phyloP scores from a whole-genome alignment of 1,139 yeast species.

The Blastobotrys petasosporus region DNA sequence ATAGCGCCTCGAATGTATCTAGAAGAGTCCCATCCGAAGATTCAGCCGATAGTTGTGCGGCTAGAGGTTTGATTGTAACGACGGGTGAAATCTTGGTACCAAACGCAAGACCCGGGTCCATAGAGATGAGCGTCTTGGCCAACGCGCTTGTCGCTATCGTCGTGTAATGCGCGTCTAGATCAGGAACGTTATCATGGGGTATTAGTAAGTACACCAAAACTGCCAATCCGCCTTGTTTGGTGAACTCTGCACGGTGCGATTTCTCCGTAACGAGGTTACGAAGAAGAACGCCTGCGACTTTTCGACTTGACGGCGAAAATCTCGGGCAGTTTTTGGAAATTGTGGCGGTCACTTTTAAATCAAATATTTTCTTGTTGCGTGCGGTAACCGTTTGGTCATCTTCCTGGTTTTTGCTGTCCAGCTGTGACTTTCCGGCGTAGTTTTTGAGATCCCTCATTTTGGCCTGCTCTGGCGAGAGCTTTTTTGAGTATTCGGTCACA shows the following conservation, averaged over 20 bases:
- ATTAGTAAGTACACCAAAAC: conserved; percentile 29
- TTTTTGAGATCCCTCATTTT: conserved; percentile 29
- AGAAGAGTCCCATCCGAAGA: conserved; percentile 28
- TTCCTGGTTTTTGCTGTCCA: conserved; percentile 21
- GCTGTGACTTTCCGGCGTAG: conserved; percentile 28
- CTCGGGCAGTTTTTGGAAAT: conserved; percentile 27
- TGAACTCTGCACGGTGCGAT: conserved; percentile 25
- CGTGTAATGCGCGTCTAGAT: conserved; percentile 17
- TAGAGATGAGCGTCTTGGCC: conserved; percentile 34
- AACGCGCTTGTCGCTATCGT: conserved; percentile 31
- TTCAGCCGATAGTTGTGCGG: conserved; percentile 26
- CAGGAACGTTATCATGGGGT: conserved; percentile 13
- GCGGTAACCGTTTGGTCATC: conserved; percentile 23
- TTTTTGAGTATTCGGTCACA: conserved; percentile 31
- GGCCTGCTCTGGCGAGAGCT: conserved; percentile 30
- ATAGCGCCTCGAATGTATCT: conserved; percentile 42
- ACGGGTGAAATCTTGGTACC: conserved; percentile 31
- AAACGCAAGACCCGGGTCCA: conserved; percentile 34
- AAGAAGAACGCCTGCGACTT: conserved; percentile 27
- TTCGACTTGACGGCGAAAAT: conserved; percentile 28
- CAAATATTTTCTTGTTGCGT: conserved; percentile 26
- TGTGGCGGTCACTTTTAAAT: conserved; percentile 25
- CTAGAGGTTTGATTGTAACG: conserved; percentile 32
- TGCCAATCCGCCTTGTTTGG: conserved; percentile 36
- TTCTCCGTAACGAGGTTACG: conserved; percentile 33